Evolutionary conservation across 345 rosid genomes (phyloP).

Genomic region (Draba incana): DNA sequence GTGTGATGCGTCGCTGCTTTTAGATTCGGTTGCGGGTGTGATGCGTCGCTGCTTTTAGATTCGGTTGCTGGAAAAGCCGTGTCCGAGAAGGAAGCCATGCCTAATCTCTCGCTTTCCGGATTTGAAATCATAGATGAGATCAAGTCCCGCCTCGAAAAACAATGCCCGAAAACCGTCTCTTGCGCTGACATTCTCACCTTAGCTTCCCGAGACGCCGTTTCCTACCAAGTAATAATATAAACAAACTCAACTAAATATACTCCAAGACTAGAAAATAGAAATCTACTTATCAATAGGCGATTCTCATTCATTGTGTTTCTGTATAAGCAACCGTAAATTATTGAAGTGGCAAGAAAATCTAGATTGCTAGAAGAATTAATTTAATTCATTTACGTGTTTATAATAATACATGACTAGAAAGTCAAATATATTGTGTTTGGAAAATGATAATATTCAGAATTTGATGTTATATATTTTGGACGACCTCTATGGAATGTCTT

Average conservation of each 20-base stretch:
- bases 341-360: no score
- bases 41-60: conserved; percentile 58
- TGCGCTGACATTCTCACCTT: conserved; percentile 67
- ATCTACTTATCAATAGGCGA: neutral
- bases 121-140: conserved; percentile 66
- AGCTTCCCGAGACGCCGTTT: conserved; percentile 68
- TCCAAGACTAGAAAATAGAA: neutral
- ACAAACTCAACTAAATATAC: neutral
- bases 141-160: conserved; percentile 48
- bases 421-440: neutral
- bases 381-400: no score
- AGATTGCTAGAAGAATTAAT: no score
- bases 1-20: conserved; percentile 62
- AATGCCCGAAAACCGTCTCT: conserved; percentile 54
- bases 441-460: neutral
- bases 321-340: no score
- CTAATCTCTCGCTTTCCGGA: conserved; percentile 52
- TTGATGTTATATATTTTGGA: conserved; percentile 45
- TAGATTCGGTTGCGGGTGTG: conserved; percentile 58
- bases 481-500: conserved; percentile 55
- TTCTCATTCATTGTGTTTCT: no score
- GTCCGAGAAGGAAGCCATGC: conserved; percentile 60
- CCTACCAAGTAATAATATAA: conserved; percentile 44
- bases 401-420: neutral
- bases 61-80: conserved; percentile 35